Conservation (phyloP, 2,329 filamentous ascomycete genomes). For the Monilinia fructigena region DNA sequence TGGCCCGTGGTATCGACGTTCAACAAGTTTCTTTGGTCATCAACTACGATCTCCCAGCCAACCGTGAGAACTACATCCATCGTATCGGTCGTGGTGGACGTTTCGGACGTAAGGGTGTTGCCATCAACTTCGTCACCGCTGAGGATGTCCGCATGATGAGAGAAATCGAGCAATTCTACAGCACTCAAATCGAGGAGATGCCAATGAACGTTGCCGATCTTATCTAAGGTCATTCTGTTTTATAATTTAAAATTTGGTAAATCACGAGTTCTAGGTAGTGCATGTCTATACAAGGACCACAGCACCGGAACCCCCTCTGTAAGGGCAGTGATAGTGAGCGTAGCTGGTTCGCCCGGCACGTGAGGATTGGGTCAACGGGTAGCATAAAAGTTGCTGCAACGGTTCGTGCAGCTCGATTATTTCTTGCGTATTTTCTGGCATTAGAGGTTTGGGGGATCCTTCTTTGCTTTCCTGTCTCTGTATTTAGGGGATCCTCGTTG, state of each 20-base stretch:
- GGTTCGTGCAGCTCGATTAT: slow-evolving; percentile 31
- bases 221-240: slow-evolving; percentile 53
- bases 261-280: slow-evolving; percentile 36
- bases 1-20: slow-evolving; percentile 99
- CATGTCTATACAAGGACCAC: slow-evolving; percentile 7
- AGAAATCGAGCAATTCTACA: slow-evolving; percentile 99
- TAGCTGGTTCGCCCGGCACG: slow-evolving; percentile 41
- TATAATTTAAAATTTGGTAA: slow-evolving; percentile 34
- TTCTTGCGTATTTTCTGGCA: slow-evolving; percentile 37
- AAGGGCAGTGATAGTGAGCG: slow-evolving; percentile 41
- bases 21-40: slow-evolving; percentile 99
- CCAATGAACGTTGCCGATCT: slow-evolving; percentile 87
- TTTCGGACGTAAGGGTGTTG: slow-evolving; percentile 99
- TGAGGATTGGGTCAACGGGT: slow-evolving; percentile 38
- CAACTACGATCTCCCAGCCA: slow-evolving; percentile 98
- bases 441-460: slow-evolving; percentile 39
- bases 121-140: slow-evolving; percentile 99
- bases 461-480: slow-evolving; percentile 35
- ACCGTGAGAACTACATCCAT: slow-evolving; percentile 99
- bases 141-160: slow-evolving; percentile 99
- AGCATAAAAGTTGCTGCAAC: slow-evolving; percentile 41
- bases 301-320: slow-evolving; percentile 30
- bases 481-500: slow-evolving; percentile 38
- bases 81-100: slow-evolving; percentile 98
- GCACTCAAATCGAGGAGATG: slow-evolving; percentile 99